Conservation (phyloP, 352 stramenopile species). For the Phytophthora hybrid region DNA sequence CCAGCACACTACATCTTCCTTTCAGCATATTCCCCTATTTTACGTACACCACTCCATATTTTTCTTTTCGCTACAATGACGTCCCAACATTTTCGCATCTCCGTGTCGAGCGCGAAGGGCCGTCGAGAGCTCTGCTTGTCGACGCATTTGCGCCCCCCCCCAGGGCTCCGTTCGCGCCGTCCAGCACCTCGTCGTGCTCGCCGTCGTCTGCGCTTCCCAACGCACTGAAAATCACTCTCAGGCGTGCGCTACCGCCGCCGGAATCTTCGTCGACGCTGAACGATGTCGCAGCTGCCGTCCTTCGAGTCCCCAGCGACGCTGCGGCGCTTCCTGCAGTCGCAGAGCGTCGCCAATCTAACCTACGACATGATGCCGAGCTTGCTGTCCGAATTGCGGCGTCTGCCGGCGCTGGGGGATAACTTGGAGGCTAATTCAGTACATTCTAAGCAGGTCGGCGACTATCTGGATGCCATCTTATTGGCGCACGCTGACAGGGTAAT, state of each 20-base stretch:
- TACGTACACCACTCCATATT: neutral
- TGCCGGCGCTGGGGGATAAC: conserved; percentile 5
- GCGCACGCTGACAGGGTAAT: conserved; percentile 38
- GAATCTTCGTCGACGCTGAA: conserved; percentile 1
- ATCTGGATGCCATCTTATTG: conserved; percentile 66
- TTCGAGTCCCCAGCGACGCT: conserved; percentile 21
- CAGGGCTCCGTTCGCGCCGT: neutral
- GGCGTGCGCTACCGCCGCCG: neutral
- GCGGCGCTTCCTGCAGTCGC: conserved; percentile 32
- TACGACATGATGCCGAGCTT: conserved; percentile 29
- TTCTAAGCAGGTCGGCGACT: conserved; percentile 40
- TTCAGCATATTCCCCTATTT: neutral
- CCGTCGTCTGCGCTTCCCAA: conserved; percentile 8
- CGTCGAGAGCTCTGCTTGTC: neutral
- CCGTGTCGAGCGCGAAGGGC: neutral
- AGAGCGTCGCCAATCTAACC: conserved; percentile 21
- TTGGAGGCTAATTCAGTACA: conserved; percentile 28
- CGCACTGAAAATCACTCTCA: neutral
- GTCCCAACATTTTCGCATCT: conserved; percentile 24
- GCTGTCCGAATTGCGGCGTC: conserved; percentile 32
- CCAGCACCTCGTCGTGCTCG: conserved; percentile 2
- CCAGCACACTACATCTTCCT: neutral
- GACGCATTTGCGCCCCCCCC: conserved; percentile 8
- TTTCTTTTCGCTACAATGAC: neutral
- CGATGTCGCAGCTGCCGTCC: conserved; percentile 15